Base-by-base conservation (phyloP, 495 filamentous ascomycete species). In the Umbilicaria muhlenbergii region DNA sequence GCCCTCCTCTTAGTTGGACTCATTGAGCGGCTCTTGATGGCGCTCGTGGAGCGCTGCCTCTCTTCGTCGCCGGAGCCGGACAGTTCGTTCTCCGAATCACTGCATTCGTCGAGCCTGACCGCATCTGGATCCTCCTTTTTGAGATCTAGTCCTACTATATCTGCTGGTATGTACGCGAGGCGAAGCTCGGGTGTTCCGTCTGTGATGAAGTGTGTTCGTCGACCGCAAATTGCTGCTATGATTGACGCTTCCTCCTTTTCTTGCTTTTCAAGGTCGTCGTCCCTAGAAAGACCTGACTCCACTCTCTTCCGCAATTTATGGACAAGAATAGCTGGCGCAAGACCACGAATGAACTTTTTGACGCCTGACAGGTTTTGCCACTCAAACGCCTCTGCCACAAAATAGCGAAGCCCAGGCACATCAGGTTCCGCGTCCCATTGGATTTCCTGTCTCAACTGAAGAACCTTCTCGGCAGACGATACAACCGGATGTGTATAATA, bases 401-500 rank as follows among this genome's bases (percentile, higher is more conserved):
- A 94, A 16, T 62, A 62, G 16, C 91, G 67, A 17, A 98, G 62
- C 0, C 74, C 77, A 13, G 63, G 42, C 14, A 83, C 64, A 47
- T 95, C 77, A 32, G 93, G 69, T 0, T 71, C 60, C 16, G 58
- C 60, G 43, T 81, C 74, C 75, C 81, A 86, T 3, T 65, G 66
- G 15, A 80, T 65, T 12, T 60, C 57, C 12, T 41, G 34, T 46
- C 63, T 67, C 21, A 96, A 49, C 21, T 58, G 64, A 2, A 73
- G 62, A 16, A 95, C 55, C 2, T 77, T 75, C 2, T 69, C 66
- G 11, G 62, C 51, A 0, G 62, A 64, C 5, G 87, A 94, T 8
- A 96, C 78, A 0, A 78, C 75, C 0, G 91, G 91, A 47, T 83
- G 74, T 5, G 80, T 87, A 49, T 99, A 96, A 51, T 82, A 94